A percentile compares a stretch with the other conserved stretches of the same genome.
phyloP scores from a whole-genome alignment of 179 eudicot genomes.

The Silene vulgaris region DNA sequence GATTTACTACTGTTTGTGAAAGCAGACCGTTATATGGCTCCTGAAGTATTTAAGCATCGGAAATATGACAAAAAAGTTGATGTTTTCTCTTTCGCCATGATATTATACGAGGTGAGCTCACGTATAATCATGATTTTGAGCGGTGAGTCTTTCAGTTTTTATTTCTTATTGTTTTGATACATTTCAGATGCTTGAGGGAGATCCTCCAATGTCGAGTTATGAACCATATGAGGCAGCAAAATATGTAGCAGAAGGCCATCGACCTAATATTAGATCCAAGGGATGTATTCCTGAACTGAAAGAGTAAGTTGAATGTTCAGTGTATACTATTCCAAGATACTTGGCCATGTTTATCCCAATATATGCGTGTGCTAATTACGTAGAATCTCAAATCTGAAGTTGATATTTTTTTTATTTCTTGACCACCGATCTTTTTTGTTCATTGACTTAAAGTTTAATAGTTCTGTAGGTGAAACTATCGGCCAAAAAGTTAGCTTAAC shows the following conservation, averaged over 20 bases:
- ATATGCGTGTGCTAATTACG: background rate
- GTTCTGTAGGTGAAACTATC: too few species aligned
- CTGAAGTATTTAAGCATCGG: slow-evolving; percentile 95
- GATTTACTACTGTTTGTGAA: slow-evolving; percentile 19
- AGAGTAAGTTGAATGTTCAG: slow-evolving; percentile 48
- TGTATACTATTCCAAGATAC: background rate
- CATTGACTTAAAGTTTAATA: background rate
- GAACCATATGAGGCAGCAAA: slow-evolving; percentile 93
- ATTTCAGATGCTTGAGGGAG: slow-evolving; percentile 86
- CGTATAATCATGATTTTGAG: background rate
- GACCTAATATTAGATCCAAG: slow-evolving; percentile 71
- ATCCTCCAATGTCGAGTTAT: slow-evolving; percentile 54
- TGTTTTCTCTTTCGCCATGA: slow-evolving; percentile 95
- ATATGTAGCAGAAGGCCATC: slow-evolving; percentile 76
- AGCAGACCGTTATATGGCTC: slow-evolving; percentile 98
- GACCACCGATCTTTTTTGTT: too few species aligned
- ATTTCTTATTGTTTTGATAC: slow-evolving; percentile 13
- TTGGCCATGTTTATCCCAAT: background rate
- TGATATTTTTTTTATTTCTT: too few species aligned
- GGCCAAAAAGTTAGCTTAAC: background rate
- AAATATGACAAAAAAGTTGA: slow-evolving; percentile 98
- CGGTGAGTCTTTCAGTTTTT: background rate
- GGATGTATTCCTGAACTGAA: slow-evolving; percentile 55
- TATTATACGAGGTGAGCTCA: slow-evolving; percentile 78
- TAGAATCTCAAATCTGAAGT: background rate